Base-by-base conservation (phyloP, 2,329 filamentous ascomycete genomes). In the Penicillium sumatraense region DNA sequence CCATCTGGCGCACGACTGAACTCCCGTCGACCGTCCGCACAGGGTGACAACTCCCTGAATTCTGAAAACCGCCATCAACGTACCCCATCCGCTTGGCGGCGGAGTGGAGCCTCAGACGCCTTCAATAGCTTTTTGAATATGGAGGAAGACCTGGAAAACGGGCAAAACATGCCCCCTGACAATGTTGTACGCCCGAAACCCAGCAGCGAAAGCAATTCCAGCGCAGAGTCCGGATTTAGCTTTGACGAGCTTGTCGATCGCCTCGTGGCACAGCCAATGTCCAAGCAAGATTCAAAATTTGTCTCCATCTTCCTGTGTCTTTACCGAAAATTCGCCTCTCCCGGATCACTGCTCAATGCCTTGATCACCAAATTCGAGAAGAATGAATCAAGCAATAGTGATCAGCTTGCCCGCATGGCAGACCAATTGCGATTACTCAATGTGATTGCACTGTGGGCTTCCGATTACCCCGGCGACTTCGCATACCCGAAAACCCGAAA, bases 261-360 rank as follows among this genome's bases (percentile, higher is more conserved):
- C n/a, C 82, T 99, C 36, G 81, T 98, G 21, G 84, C 88, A 0
- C 84, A 90, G 58, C 90, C 90, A 31, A 88, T 93, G 78, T 92
- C 90, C 24, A 92, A 91, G 68, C 83, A 88, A n/a, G 95, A 98
- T 69, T 83, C 85, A 54, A 96, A 96, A 72, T 99, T 97, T 69
- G 84, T 86, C 1, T 86, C 92, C 41, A 87, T 96, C 16, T 98
- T 98, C 67, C 81, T 98, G 26, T 96, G 93, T 61, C 80, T 98
- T 13, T 98, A 98, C 75, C 89, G 95, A 59, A 96, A 95, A 72
- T 98, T 99, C 70, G 89, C 91, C 3, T 86, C 93, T 2, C 95
- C 95, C 0, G 83, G 84, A 9, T 84, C 89, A 61, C 81, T 99
- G 4, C 86, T 98, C 49, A 83, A 87, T 36, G 87, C 90, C 7